Evolutionary conservation across 768 basidiomycete species (phyloP).

Genomic region (Chalciporus pseudorubinellus): DNA sequence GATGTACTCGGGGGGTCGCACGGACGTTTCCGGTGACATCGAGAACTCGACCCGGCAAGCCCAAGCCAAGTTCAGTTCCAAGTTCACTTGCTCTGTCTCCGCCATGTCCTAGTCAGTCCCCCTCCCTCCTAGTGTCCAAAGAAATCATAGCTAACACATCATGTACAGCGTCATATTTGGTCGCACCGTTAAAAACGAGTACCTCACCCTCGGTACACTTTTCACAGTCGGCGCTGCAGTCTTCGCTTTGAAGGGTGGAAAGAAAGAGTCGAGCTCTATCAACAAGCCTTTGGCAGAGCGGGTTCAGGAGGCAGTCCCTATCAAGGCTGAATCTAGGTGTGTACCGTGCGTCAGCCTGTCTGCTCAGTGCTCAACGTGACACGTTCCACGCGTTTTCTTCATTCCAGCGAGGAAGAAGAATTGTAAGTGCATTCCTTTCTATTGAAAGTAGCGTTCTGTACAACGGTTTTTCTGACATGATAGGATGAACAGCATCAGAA

Average conservation of each 20-base stretch:
- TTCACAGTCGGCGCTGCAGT: conserved; percentile 53
- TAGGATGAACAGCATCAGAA: conserved; percentile 68
- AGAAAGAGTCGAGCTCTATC: conserved; percentile 42
- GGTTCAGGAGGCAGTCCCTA: conserved; percentile 61
- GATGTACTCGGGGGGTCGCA: conserved; percentile 17
- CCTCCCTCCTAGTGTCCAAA: no score
- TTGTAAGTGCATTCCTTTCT: conserved; percentile 55
- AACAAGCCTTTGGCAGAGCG: conserved; percentile 47
- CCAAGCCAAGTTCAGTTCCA: not conserved
- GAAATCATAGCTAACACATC: conserved; percentile 5
- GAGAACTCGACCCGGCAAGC: no score
- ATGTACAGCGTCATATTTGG: conserved; percentile 66
- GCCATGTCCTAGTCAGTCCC: conserved; percentile 46
- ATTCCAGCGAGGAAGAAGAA: conserved; percentile 71
- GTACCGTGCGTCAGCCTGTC: conserved; percentile 34
- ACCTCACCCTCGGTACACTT: conserved; percentile 71
- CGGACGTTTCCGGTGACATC: conserved; percentile 19
- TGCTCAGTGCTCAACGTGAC: not conserved
- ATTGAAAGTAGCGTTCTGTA: conserved; percentile 20
- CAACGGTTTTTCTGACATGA: conserved; percentile 37
- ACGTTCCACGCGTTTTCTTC: conserved; percentile 4
- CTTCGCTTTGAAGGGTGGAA: conserved; percentile 55
- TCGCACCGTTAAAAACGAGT: conserved; percentile 78
- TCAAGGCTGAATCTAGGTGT: conserved; percentile 68
- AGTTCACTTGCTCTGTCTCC: conserved; percentile 6